Evolutionary conservation across 352 stramenopile species (phyloP).

Genomic region (Phytophthora aleatoria): DNA sequence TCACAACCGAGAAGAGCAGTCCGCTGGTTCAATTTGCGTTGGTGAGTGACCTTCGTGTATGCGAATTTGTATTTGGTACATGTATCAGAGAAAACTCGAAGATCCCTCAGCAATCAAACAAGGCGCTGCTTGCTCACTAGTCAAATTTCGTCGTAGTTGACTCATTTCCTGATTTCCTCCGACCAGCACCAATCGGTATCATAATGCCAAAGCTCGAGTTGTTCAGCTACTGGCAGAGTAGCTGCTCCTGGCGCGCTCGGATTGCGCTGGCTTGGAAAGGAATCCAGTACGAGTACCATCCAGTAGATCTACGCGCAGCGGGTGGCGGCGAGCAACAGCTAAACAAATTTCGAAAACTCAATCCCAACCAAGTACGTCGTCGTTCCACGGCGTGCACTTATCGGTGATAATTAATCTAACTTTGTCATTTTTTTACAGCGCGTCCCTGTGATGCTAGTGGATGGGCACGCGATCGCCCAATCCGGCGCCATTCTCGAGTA

Average conservation of each 20-base stretch:
- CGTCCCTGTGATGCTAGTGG: conserved; percentile 83
- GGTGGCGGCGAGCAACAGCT: conserved; percentile 60
- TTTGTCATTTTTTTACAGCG: conserved; percentile 35
- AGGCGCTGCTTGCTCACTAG: not conserved
- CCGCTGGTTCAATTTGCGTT: too few relatives aligned
- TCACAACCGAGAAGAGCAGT: too few relatives aligned
- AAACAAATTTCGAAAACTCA: conserved; percentile 59
- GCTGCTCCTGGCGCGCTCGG: conserved; percentile 90
- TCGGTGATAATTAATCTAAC: not conserved
- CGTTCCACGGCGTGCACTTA: not conserved
- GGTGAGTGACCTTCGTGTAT: too few relatives aligned
- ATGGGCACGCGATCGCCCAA: conserved; percentile 74
- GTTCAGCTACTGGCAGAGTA: conserved; percentile 88
- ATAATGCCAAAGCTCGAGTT: conserved; percentile 39
- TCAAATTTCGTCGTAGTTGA: not conserved
- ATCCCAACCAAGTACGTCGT: conserved; percentile 63
- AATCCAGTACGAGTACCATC: conserved; percentile 78
- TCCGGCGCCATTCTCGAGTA: conserved; percentile 94
- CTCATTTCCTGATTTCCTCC: conserved; percentile 10
- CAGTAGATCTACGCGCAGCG: conserved; percentile 70
- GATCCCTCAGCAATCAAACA: conserved; percentile 11
- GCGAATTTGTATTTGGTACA: too few relatives aligned
- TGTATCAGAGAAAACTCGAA: not conserved
- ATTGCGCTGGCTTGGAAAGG: conserved; percentile 89
- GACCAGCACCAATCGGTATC: not conserved